Conservation (phyloP, 768 basidiomycete genomes). For the Suillus cothurnatus region DNA sequence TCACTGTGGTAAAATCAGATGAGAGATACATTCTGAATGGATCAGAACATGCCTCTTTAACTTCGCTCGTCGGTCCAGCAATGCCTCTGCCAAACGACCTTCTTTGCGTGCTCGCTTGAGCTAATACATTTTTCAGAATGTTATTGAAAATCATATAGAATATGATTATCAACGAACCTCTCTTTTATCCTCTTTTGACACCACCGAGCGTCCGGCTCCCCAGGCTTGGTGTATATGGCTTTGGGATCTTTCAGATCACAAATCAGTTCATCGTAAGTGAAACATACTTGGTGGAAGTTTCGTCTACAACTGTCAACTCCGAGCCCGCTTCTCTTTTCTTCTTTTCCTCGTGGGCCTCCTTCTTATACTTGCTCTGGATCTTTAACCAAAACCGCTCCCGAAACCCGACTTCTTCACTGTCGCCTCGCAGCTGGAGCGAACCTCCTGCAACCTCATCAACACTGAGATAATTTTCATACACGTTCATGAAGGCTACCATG, state of each 20-base stretch:
- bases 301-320: conserved; percentile 61
- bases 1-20: conserved; percentile 34
- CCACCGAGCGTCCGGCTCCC: conserved; percentile 77
- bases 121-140: conserved; percentile 37
- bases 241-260: conserved; percentile 10
- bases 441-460: conserved; percentile 90
- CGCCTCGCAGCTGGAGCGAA: conserved; percentile 72
- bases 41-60: conserved; percentile 67
- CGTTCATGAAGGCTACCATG: conserved; percentile 85
- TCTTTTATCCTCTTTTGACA: conserved; percentile 70
- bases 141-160: conserved; percentile 1
- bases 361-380: conserved; percentile 87
- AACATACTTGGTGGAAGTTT: conserved; percentile 72
- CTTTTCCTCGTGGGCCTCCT: conserved; percentile 78
- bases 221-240: conserved; percentile 81
- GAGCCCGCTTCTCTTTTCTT: conserved; percentile 64
- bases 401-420: conserved; percentile 85
- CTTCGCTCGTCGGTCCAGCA: conserved; percentile 80
- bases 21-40: conserved; percentile 2
- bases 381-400: conserved; percentile 87
- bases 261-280: conserved; percentile 10
- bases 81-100: conserved; percentile 76
- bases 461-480: conserved; percentile 86
- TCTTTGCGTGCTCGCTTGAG: conserved; percentile 80
- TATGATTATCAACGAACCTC: conserved; percentile 50